Percentiles rank a stretch among this genome's conserved stretches.
phyloP scores from a whole-genome alignment of 768 basidiomycete species.

The Rhodotorula paludigena region DNA sequence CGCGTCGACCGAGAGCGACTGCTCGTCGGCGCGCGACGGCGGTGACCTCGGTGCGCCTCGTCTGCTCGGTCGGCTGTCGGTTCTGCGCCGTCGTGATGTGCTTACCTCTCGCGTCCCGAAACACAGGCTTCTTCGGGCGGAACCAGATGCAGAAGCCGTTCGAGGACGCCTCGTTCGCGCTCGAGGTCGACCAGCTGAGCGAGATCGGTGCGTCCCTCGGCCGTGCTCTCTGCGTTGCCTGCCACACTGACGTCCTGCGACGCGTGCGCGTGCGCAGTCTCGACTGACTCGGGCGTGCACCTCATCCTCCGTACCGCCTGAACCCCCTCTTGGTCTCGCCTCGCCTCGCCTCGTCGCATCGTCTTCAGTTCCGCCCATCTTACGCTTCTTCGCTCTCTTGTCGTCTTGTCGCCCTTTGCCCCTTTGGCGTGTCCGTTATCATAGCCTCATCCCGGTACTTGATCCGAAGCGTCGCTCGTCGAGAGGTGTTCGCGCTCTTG shows the following conservation, averaged over 20 bases:
- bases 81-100: no score
- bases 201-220: slow-evolving; percentile 50
- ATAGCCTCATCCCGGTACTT: no score
- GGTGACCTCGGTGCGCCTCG: slow-evolving; percentile 65
- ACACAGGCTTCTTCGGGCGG: slow-evolving; percentile 61
- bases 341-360: background rate
- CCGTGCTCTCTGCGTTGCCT: background rate
- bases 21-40: slow-evolving; percentile 70
- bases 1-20: slow-evolving; percentile 75
- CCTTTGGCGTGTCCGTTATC: no score
- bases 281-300: slow-evolving; percentile 92
- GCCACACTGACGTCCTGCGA: no score
- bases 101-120: no score
- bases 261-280: no score
- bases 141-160: slow-evolving; percentile 98
- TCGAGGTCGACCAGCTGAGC: slow-evolving; percentile 71
- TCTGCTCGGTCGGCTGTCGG: background rate
- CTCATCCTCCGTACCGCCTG: slow-evolving; percentile 63
- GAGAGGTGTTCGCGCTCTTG: no score
- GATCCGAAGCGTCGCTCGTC: no score
- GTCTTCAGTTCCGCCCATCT: no score
- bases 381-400: no score
- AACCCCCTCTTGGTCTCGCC: background rate
- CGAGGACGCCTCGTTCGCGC: slow-evolving; percentile 74
- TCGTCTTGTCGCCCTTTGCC: no score